These are phyloP conservation scores for Backusella luteola DNA, from an alignment of 192 early-diverging fungal genomes.

Conservation along the genomic window DNA sequence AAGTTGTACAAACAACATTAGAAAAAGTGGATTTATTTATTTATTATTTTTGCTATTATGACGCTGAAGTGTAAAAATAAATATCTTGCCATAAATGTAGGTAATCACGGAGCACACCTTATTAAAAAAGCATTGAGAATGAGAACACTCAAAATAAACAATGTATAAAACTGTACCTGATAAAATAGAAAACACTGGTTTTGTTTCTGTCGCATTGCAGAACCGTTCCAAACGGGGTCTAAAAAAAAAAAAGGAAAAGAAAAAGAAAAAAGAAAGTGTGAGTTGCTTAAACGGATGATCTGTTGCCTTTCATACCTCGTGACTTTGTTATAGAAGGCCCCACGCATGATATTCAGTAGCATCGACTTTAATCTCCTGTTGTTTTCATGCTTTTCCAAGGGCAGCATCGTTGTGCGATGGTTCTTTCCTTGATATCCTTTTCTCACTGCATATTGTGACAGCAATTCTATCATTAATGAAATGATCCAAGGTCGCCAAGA, in stretches of 20 bases:
- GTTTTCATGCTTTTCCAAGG: slow-evolving; percentile 78
- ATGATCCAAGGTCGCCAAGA: slow-evolving; percentile 85
- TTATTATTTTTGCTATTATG: neutral
- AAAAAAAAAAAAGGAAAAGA: neutral
- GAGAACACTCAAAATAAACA: neutral
- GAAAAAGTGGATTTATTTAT: slow-evolving; percentile 2
- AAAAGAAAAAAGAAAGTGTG: neutral
- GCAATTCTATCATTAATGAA: slow-evolving; percentile 76
- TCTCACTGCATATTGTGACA: slow-evolving; percentile 41
- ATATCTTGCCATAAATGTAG: slow-evolving; percentile 85
- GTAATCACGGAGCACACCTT: slow-evolving; percentile 72
- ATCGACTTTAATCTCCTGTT: slow-evolving; percentile 68
- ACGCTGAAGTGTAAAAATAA: slow-evolving; percentile 81
- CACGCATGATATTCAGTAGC: slow-evolving; percentile 77
- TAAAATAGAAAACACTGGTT: slow-evolving; percentile 75
- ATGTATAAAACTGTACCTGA: slow-evolving; percentile 40
- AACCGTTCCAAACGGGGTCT: slow-evolving; percentile 61
- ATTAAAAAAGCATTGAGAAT: neutral
- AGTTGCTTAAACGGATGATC: neutral
- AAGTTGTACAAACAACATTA: neutral
- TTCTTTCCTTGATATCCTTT: neutral
- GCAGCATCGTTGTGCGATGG: slow-evolving; percentile 35
- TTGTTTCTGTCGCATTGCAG: slow-evolving; percentile 62
- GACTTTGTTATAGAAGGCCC: slow-evolving; percentile 77
- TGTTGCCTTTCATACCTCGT: slow-evolving; percentile 58